Evolutionary conservation across 805 yeast species (phyloP).

Genomic region (Candida qinlingensis): DNA sequence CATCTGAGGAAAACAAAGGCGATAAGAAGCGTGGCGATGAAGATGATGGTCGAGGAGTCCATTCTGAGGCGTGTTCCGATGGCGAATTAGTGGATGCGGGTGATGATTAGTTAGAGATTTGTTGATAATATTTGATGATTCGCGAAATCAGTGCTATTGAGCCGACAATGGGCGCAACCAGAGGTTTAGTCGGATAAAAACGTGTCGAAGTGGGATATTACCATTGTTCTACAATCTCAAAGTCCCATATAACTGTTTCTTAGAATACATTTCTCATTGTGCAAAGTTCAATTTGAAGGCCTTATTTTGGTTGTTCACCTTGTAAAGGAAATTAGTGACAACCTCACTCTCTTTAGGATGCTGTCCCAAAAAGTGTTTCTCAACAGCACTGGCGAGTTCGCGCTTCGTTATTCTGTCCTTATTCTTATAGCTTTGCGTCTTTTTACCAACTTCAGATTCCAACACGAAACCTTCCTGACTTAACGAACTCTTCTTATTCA

Average conservation of each 20-base stretch:
- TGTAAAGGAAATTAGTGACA: slow-evolving; percentile 82
- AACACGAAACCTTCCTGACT: slow-evolving; percentile 67
- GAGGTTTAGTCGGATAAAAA: no score
- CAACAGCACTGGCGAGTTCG: slow-evolving; percentile 55
- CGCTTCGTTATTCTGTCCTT: slow-evolving; percentile 47
- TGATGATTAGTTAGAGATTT: no score
- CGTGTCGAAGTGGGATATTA: no score
- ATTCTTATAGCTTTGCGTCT: slow-evolving; percentile 43
- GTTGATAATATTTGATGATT: background rate
- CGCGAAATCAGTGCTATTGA: background rate
- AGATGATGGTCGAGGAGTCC: slow-evolving; percentile 52
- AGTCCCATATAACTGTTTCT: background rate
- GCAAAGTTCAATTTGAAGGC: slow-evolving; percentile 36
- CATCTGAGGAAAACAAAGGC: slow-evolving; percentile 61
- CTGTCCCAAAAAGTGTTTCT: slow-evolving; percentile 58
- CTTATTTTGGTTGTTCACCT: slow-evolving; percentile 64
- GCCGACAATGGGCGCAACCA: no score
- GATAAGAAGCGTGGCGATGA: slow-evolving; percentile 41
- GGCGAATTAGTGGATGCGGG: background rate
- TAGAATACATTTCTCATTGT: background rate
- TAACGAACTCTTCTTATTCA: slow-evolving; percentile 54
- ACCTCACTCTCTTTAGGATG: slow-evolving; percentile 77
- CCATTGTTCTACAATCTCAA: no score
- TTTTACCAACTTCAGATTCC: slow-evolving; percentile 67
- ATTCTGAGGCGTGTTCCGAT: slow-evolving; percentile 21